A percentile compares a stretch with the other conserved stretches of the same genome.
Evolutionary conservation across 257 asterid species (phyloP).

Genomic region (Datura wrightii): DNA sequence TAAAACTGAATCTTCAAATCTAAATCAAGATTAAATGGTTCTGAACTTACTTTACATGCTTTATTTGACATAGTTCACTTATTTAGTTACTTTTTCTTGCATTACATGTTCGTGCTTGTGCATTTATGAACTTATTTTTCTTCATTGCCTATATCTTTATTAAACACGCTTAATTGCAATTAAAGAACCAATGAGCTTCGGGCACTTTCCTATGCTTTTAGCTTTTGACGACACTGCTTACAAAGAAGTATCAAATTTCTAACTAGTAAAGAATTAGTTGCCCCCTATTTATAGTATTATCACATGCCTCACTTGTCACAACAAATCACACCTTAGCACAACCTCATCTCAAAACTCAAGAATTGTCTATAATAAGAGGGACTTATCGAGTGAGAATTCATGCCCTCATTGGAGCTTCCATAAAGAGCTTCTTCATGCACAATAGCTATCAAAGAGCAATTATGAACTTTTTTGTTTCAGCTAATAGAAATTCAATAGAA

Average conservation of each 20-base stretch:
- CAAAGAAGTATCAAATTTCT: not conserved
- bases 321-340: not conserved
- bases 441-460: not conserved
- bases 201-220: not conserved
- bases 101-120: not conserved
- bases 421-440: not conserved
- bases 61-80: constrained; percentile 1
- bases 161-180: not conserved
- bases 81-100: not conserved
- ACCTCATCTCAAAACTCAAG: not conserved
- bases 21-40: not conserved
- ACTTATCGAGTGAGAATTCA: not conserved
- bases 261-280: not conserved
- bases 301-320: not conserved
- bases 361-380: not conserved
- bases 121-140: not conserved
- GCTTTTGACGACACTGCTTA: not conserved
- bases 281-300: constrained; percentile 4
- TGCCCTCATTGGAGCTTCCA: not conserved
- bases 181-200: not conserved
- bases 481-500: constrained; percentile 12
- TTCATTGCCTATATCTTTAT: not conserved
- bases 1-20: not conserved
- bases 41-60: constrained; percentile 8
- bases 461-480: not conserved